Conservation (phyloP, 2,329 filamentous ascomycete genomes). For the Xylariaceae sp. region DNA sequence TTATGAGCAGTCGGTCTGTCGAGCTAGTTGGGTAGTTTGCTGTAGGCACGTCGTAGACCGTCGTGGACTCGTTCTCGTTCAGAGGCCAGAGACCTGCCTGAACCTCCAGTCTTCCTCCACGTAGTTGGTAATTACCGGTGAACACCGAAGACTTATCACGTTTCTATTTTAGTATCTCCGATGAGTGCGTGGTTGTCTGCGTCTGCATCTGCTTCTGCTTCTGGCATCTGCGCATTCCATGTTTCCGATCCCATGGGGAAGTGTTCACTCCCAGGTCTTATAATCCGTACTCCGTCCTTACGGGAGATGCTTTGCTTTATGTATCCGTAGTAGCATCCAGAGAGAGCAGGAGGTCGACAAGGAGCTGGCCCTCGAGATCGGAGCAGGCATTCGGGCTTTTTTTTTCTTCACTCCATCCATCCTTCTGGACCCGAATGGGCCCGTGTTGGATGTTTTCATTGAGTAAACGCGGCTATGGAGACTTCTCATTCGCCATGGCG, state of each 20-base stretch:
- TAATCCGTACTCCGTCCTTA: no score
- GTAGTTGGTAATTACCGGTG: background rate
- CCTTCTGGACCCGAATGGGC: background rate
- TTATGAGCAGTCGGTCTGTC: background rate
- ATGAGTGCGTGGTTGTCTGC: background rate
- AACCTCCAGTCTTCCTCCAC: background rate
- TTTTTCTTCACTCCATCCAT: background rate
- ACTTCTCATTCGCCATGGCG: conserved; percentile 11
- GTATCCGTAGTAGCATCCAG: background rate
- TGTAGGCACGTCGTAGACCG: no score
- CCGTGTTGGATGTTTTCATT: background rate
- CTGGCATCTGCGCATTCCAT: background rate
- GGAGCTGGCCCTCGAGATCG: conserved; percentile 10
- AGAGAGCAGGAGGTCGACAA: background rate
- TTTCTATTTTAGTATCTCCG: background rate
- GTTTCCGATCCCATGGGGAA: background rate
- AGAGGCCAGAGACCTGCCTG: no score
- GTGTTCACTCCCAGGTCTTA: no score
- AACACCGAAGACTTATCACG: background rate
- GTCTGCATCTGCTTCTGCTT: no score
- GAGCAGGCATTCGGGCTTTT: background rate
- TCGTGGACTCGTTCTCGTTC: no score
- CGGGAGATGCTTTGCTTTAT: no score
- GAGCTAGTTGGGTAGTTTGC: background rate
- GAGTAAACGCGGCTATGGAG: background rate